Evolutionary conservation across 2,329 filamentous ascomycete species (phyloP), one percentile per base, ranked within the genome.

Genomic region (Colletotrichum destructivum): DNA sequence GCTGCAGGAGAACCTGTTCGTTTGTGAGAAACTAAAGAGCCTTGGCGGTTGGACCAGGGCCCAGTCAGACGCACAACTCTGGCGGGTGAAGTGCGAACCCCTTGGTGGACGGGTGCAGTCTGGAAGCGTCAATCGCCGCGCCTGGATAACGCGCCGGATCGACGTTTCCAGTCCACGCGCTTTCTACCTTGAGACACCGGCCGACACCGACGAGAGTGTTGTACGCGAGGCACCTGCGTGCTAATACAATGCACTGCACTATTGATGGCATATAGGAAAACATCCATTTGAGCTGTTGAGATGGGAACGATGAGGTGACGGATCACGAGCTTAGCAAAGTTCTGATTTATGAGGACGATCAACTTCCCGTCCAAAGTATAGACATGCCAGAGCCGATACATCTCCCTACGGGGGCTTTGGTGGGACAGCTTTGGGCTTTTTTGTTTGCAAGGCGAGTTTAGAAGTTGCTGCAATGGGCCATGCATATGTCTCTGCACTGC

Each of bases 91-190:
- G 57, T 51, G 59, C 26, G 31, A 38, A 52, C 51, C 13, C 44
- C 35, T 38, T 15, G 31, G 26, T 40, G 46, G 21, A 52, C 12
- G 46, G 35, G 44, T 62, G 46, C 46, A 23, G 38, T 31, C 31
- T 51, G 46, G 16, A 42, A 59, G 52, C 44, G 46, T 26, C 35
- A 42, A 62, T 38, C 42, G 64, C 35, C 8, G 56, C 64, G 57
- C 52, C 63, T 63, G 38, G 40, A 46, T 26, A 38, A 57, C 26
- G 46, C 69, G 64, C 57, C 59, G 64, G 65, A 71, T 69, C 63
- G 64, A 69, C 57, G 65, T 63, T 44, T 40, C 65, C 52, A 54
- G 44, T 57, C 26, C 47, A 38, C 52, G 49, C 51, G 8, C 35
- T 35, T 35, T 38, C 35, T 38, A 38, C 35, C 35, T 38, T 38